Evolutionary conservation across 495 filamentous ascomycete species (phyloP), one percentile per base, ranked within the genome.

Genomic region (Aspergillus olivimuriae): DNA sequence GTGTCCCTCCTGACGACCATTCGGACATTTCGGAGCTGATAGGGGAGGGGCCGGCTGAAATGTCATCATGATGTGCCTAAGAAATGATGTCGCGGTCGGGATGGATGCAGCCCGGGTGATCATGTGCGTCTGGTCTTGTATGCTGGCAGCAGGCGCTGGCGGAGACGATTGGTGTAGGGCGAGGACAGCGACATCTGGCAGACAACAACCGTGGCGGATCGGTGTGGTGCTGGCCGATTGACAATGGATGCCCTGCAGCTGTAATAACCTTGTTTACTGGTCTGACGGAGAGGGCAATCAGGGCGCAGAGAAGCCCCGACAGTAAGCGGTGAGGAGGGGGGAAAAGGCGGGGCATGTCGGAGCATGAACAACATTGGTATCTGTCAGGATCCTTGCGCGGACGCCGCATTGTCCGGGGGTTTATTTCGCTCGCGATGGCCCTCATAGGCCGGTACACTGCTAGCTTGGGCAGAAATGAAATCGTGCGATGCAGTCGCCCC

Each of bases 1-100:
- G 63, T 67, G 63, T 69, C 47, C 48, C 53, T 48, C 34, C 38
- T 38, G 41, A 60, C 44, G 41, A 50, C 66, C 63, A 69, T 59
- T 68, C 66, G 66, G 66, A 66, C 51, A 47, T 52, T 55, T 56
- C 64, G 64, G 66, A 68, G 51, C n/a, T n/a, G n/a, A n/a, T n/a
- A 28, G 28, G 22, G 18, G 28, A 15, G 41, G 15, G 44, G 23
- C 36, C 24, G 9, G 36, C 19, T 38, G 39, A 56, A 33, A 55
- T 50, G 50, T 41, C 44, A 47, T 55, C 34, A 24, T 28, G 12
- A 40, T 32, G 47, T 41, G 41, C 51, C 55, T 34, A n/a, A n/a
- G n/a, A n/a, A 52, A 51, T 39, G 50, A 35, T 33, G 41, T 45
- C 47, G 45, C 46, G 31, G 41, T 45, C 47, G 45, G 48, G 31